Evolutionary conservation across 306 rosid species (phyloP), one percentile per base, ranked within the genome.

Genomic region (Vicia faba): DNA sequence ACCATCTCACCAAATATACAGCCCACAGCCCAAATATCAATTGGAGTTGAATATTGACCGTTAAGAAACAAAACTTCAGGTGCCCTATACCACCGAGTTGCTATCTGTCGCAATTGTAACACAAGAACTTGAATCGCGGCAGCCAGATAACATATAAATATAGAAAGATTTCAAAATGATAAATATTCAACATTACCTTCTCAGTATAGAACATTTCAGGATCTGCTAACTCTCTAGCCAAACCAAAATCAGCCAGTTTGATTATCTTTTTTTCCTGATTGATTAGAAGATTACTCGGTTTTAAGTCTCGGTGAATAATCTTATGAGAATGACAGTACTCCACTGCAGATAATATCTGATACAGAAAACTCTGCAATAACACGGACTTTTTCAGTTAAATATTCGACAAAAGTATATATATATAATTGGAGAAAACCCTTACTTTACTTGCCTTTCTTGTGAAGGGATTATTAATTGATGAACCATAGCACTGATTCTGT

Each of bases 1-100:
- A 65, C 38, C 58, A 77, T 77, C 61, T 77, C 81, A 36, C 73
- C 73, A 65, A 77, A 71, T 58, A 77, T 66, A 49, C 77, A 71
- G 28, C 81, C 81, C 20, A 59, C 77, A 14, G 69, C 3, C 77
- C 77, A 77, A 39, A 77, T 0, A 71, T 77, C 81, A 49, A 49
- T 1, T 8, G 65, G 35, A 43, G 36, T 8, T 40, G 69, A 71
- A 39, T 71, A 72, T 29, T 40, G 18, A 5, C 11, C 0, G 1
- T 19, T 2, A 2, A 1, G 11, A 14, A 33, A 35, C 60, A 71
- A 59, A 14, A 66, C 1, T 43, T 78, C 81, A 65, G 81, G 77
- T n/a, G 78, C 69, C 28, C 14, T 66, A 9, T 78, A 78, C 9
- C 11, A 31, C 28, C 13, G 4, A 48, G 63, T 59, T 46, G 59